Conservation (phyloP, 2,329 filamentous ascomycete species). For the Penicillium sp. region DNA sequence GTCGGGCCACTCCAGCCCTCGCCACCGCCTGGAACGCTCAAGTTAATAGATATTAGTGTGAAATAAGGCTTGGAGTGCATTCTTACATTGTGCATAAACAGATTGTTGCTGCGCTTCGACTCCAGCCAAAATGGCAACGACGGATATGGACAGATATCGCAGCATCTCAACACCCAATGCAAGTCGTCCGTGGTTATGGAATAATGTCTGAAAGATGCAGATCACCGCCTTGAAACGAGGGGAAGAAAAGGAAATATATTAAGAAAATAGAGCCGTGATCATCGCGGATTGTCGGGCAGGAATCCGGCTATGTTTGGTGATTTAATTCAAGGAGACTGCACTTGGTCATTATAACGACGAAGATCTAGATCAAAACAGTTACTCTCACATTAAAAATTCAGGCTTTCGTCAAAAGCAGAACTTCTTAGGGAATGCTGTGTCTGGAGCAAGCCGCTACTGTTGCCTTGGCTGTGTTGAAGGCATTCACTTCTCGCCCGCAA, state of each 20-base stretch:
- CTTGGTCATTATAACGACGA: not conserved
- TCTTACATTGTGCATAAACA: conserved; percentile 9
- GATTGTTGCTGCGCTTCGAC: conserved; percentile 10
- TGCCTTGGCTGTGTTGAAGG: not conserved
- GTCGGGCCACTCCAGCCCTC: not conserved
- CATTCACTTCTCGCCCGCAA: not conserved
- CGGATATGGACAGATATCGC: conserved; percentile 1
- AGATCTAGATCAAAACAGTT: not conserved
- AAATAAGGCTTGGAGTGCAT: not conserved
- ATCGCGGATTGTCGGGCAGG: conserved; percentile 10
- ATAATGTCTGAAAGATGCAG: not conserved
- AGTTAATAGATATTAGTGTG: not conserved
- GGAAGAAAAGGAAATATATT: not conserved
- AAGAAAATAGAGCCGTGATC: not conserved
- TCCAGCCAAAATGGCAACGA: not conserved
- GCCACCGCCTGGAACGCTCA: conserved; percentile 1
- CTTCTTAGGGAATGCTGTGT: not conserved
- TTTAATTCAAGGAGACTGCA: not conserved
- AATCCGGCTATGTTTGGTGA: not conserved
- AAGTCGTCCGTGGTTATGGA: not conserved
- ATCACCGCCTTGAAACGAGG: not conserved
- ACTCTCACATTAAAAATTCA: not conserved
- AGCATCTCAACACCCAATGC: not conserved
- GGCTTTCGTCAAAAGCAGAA: not conserved
- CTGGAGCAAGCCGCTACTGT: not conserved